phyloP scores from a whole-genome alignment of 2,329 filamentous ascomycete species.

The Penicillium sp. region DNA sequence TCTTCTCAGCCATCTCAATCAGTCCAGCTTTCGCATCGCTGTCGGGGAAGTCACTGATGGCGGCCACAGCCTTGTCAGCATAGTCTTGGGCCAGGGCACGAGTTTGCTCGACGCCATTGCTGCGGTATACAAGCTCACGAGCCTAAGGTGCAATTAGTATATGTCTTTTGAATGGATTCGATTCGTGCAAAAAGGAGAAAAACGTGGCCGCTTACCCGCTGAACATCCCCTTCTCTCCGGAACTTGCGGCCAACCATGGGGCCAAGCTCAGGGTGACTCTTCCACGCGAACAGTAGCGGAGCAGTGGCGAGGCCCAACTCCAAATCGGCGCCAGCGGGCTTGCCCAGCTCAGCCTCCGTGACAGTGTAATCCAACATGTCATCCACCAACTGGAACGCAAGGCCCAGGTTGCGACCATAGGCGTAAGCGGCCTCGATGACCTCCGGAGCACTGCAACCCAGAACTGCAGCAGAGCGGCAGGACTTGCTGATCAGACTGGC shows the following conservation, averaged over 20 bases:
- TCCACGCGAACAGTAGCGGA: conserved; percentile 94
- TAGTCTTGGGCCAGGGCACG: conserved; percentile 88
- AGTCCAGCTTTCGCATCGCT: conserved; percentile 91
- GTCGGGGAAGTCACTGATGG: conserved; percentile 84
- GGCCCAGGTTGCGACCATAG: conserved; percentile 89
- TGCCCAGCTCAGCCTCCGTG: conserved; percentile 80
- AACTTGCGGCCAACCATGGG: conserved; percentile 92
- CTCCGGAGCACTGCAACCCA: conserved; percentile 73
- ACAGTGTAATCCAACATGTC: conserved; percentile 97
- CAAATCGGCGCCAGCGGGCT: conserved; percentile 91
- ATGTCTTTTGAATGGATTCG: background rate
- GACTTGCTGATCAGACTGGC: conserved; percentile 95
- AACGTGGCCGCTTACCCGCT: conserved; percentile 62
- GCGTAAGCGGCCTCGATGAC: conserved; percentile 89
- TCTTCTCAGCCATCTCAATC: conserved; percentile 91
- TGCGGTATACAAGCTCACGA: conserved; percentile 77
- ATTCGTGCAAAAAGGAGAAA: background rate
- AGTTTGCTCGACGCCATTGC: conserved; percentile 89
- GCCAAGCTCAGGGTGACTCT: conserved; percentile 80
- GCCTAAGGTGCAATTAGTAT: conserved; percentile 60
- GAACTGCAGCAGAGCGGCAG: conserved; percentile 82
- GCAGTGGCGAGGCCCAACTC: conserved; percentile 93
- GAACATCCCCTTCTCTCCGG: conserved; percentile 76
- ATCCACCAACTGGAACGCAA: conserved; percentile 96
- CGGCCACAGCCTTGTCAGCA: conserved; percentile 79